Evolutionary conservation across 1,284 basidiomycete genomes (phyloP), one percentile per base, ranked within the genome.

Genomic region (Neotropicomus parvogracilis): DNA sequence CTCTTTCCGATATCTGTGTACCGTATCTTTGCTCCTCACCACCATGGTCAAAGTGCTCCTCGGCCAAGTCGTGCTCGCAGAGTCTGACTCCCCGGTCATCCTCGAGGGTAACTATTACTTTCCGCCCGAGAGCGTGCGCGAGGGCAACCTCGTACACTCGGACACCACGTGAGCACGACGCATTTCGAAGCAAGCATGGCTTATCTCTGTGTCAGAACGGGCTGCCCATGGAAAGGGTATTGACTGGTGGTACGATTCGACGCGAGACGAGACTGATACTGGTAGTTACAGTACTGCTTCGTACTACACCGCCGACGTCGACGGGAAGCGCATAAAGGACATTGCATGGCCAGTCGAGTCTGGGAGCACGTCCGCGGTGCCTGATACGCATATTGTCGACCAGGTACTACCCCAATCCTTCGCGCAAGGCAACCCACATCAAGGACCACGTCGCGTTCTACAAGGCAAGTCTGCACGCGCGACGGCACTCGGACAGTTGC

Each of bases 31-130:
- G n/a, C 6, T 37, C n/a, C 5, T 13, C 17, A 0, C 32, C 43
- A 19, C 6, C 55, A 78, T 77, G 74, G 71, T 75, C 53, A 77
- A 73, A 65, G 80, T 75, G 20, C 68, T 69, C 6, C 60, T 79
- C 48, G 71, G 80, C 56, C 76, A 74, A 31, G 68, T 65, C 19
- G 67, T 78, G 32, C 71, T 89, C 54, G 82, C 82, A 9, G 74
- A 85, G 40, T 76, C 74, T 9, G 66, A 72, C 50, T 64, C 70
- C 0, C 81, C 82, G 0, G 63, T 78, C 39, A 60, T 75, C 6
- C 72, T 85, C 43, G 83, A 86, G 58, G 74, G 73, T 8, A 85
- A 83, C 56, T 78, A 84, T 54, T 86, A 87, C 65, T 86, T 86
- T 59, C 81, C 85, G 4, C 77, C 78, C 0, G 60, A 69, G 5